Base-by-base conservation (phyloP, 1,284 basidiomycete genomes). In the Mycosarcoma mackinlayi region DNA sequence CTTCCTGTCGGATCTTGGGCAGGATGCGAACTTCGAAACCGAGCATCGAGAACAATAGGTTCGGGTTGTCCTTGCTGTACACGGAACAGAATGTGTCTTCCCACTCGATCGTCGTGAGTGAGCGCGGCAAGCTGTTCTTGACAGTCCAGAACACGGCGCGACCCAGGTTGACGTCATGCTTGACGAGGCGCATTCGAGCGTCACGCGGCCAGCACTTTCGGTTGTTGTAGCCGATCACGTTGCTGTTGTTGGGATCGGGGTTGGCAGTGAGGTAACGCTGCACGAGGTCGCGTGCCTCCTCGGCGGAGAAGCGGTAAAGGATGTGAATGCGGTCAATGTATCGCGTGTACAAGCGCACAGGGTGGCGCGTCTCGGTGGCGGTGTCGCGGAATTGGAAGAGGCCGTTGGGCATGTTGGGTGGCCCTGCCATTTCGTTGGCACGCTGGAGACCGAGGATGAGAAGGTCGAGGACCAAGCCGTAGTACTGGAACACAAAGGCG, bases 141-240 rank as follows among this genome's bases (percentile, higher is more conserved):
- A 98, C 93, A 77, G 98, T 98, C 96, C 95, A 98, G 71, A 97
- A 98, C 11, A 98, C 95, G 6, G 96, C 96, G 72, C 96, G 89
- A 28, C 95, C 95, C 30, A 98, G 87, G 84, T 99, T 98, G 84
- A 98, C 96, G 81, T 99, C 96, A 84, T 98, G 95, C 86, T 99
- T 99, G 87, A 97, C 96, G 57, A 99, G 88, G 31, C 96, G 88
- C 96, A 99, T 99, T 61, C 96, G 91, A 83, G 94, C 98, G 83
- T 99, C 96, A 68, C 94, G 88, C 23, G 96, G 96, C 96, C 96
- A 98, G 86, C 96, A 98, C 57, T 93, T 91, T 84, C 95, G 95
- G 86, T 97, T 98, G 86, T 98, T 98, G 85, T 98, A 99, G 2
- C 95, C 95, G 71, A 98, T 95, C 70, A 98, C 91, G 77, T 98